Percentiles rank a stretch among this genome's conserved stretches.
Conservation (phyloP, 495 filamentous ascomycete species). For the Xylona heveae region DNA sequence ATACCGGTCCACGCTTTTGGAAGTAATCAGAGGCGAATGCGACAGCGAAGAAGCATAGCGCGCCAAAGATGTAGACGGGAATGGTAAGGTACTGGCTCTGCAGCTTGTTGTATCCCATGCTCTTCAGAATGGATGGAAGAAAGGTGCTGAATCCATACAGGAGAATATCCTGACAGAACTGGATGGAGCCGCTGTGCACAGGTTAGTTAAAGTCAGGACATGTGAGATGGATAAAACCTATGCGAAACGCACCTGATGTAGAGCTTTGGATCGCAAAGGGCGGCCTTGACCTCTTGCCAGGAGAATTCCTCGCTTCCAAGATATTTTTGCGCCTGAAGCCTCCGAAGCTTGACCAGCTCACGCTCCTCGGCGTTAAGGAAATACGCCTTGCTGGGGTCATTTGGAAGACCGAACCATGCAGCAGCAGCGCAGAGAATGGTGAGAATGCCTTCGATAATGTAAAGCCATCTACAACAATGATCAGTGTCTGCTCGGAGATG, state of each 20-base stretch:
- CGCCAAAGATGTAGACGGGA: slow-evolving; percentile 15
- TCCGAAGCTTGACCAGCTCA: slow-evolving; percentile 26
- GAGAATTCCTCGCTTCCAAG: slow-evolving; percentile 28
- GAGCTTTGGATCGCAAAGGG: slow-evolving; percentile 16
- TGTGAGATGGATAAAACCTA: slow-evolving; percentile 4
- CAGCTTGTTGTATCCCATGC: slow-evolving; percentile 26
- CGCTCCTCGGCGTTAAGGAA: slow-evolving; percentile 28
- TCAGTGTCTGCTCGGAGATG: background rate
- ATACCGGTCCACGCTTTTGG: slow-evolving; percentile 9
- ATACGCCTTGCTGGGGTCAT: slow-evolving; percentile 11
- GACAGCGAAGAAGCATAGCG: slow-evolving; percentile 1
- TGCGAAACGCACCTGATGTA: slow-evolving; percentile 10
- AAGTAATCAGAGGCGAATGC: slow-evolving; percentile 3
- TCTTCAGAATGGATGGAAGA: slow-evolving; percentile 30
- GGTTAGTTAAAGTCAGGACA: slow-evolving; percentile 3
- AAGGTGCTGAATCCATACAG: slow-evolving; percentile 40
- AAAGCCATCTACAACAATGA: background rate
- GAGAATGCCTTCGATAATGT: background rate
- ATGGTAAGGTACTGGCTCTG: slow-evolving; percentile 21
- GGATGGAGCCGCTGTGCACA: slow-evolving; percentile 17
- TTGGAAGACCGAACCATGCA: background rate
- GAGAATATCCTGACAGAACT: slow-evolving; percentile 32
- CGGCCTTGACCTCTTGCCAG: slow-evolving; percentile 27
- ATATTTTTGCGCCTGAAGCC: slow-evolving; percentile 19
- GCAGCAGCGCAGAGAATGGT: background rate